Evolutionary conservation across 2,329 filamentous ascomycete genomes (phyloP).

Genomic region (Periconia sp.): DNA sequence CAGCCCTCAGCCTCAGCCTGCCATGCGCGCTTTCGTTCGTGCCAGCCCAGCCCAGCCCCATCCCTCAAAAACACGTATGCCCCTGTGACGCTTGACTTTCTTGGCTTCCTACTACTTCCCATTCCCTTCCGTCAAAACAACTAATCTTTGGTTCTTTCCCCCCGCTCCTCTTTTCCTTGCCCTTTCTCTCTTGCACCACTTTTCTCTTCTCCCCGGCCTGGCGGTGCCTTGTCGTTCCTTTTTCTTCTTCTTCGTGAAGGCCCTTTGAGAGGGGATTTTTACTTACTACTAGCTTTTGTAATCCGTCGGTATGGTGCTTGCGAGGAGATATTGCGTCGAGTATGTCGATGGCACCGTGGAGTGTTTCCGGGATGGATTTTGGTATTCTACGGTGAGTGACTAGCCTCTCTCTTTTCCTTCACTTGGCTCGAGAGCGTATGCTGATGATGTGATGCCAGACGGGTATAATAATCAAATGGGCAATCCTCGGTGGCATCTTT

Average conservation of each 20-base stretch:
- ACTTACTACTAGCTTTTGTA: slow-evolving; percentile 11
- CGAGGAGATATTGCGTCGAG: slow-evolving; percentile 36
- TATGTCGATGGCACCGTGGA: slow-evolving; percentile 30
- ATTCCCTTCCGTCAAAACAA: neutral
- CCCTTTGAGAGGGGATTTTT: neutral
- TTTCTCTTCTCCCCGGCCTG: neutral
- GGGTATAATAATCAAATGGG: slow-evolving; percentile 73
- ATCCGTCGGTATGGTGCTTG: slow-evolving; percentile 28
- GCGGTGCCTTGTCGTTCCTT: slow-evolving; percentile 1
- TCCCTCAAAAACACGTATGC: neutral
- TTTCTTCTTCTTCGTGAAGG: neutral
- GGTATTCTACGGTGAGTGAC: slow-evolving; percentile 37
- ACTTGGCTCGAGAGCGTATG: neutral
- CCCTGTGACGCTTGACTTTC: neutral
- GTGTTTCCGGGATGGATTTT: slow-evolving; percentile 40
- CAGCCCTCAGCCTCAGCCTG: neutral
- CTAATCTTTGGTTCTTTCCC: neutral
- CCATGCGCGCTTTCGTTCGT: neutral
- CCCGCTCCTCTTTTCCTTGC: neutral
- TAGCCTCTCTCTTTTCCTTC: neutral
- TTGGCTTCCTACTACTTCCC: neutral
- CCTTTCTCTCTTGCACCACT: too few species aligned
- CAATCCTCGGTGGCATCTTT: slow-evolving; percentile 69
- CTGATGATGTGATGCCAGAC: slow-evolving; percentile 50
- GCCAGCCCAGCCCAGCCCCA: neutral